A percentile compares a stretch with the other conserved stretches of the same genome.
Evolutionary conservation across 2,329 filamentous ascomycete species (phyloP).

Genomic region (Periconia sp.): DNA sequence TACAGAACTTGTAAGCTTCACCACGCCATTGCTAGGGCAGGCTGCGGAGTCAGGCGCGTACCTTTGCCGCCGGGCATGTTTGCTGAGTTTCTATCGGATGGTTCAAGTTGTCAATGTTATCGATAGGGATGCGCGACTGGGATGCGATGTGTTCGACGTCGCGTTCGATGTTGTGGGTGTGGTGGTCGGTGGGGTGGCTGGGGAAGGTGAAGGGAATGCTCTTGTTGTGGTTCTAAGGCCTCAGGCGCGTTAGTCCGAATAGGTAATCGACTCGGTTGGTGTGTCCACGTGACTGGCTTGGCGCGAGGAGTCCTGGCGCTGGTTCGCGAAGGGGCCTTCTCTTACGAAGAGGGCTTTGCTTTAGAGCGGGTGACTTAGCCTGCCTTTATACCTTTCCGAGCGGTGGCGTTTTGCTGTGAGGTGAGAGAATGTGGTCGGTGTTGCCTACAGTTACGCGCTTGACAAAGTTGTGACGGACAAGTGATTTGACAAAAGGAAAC

Average conservation of each 20-base stretch:
- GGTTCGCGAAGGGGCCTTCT: too few relatives aligned
- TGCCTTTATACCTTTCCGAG: too few relatives aligned
- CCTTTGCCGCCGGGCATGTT: slow-evolving; percentile 88
- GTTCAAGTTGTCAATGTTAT: slow-evolving; percentile 30
- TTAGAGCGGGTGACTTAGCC: too few relatives aligned
- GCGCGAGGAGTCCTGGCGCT: too few relatives aligned
- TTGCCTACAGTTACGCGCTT: too few relatives aligned
- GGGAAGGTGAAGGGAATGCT: slow-evolving; percentile 32
- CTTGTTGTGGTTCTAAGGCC: slow-evolving; percentile 32
- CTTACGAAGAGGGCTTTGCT: too few relatives aligned
- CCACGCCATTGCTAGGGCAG: slow-evolving; percentile 19
- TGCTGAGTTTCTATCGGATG: slow-evolving; percentile 24
- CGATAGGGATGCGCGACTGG: slow-evolving; percentile 40
- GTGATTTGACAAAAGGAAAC: too few relatives aligned
- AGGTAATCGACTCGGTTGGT: slow-evolving; percentile 25
- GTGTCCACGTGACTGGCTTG: slow-evolving; percentile 19
- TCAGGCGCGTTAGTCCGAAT: slow-evolving; percentile 34
- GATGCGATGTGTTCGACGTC: slow-evolving; percentile 24
- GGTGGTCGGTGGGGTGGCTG: slow-evolving; percentile 41
- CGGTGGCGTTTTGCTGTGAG: too few relatives aligned
- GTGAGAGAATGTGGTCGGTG: too few relatives aligned
- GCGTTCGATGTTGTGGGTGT: slow-evolving; percentile 38
- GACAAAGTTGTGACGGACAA: too few relatives aligned
- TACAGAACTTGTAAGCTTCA: slow-evolving; percentile 36
- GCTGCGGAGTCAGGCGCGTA: slow-evolving; percentile 61